These are phyloP conservation scores for Fragaria nilgerrensis DNA, from an alignment of 306 rosid genomes.

Conservation along the genomic window DNA sequence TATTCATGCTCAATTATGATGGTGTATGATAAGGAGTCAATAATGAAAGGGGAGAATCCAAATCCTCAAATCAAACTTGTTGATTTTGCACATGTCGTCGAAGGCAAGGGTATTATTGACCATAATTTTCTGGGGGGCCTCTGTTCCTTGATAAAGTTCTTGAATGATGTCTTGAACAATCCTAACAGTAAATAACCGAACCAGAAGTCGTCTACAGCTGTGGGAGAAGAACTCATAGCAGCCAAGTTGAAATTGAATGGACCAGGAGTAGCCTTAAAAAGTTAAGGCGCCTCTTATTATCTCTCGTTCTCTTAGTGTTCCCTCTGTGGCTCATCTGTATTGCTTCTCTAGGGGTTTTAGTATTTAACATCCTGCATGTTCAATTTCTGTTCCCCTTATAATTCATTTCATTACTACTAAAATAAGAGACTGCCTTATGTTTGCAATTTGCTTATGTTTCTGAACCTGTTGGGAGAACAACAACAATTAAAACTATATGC, in stretches of 20 bases:
- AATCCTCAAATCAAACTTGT: slow-evolving; percentile 53
- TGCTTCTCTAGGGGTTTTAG: not conserved
- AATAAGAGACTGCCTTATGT: not conserved
- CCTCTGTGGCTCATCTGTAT: not conserved
- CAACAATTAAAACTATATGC: not conserved
- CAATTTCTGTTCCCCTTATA: not conserved
- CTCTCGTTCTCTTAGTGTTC: not conserved
- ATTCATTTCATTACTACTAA: not conserved
- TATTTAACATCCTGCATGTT: not conserved
- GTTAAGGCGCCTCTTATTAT: not conserved
- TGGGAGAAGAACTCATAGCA: not conserved
- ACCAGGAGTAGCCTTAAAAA: not conserved
- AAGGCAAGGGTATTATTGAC: slow-evolving; percentile 66
- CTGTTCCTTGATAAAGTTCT: slow-evolving; percentile 71
- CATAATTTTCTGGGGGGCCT: slow-evolving; percentile 95
- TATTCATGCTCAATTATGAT: slow-evolving; percentile 64
- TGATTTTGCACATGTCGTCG: slow-evolving; percentile 76
- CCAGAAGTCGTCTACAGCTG: not conserved
- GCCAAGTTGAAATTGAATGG: not conserved
- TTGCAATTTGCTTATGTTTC: not conserved
- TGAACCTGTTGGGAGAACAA: not conserved
- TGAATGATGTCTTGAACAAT: slow-evolving; percentile 41
- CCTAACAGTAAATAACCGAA: slow-evolving; percentile 1
- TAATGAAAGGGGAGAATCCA: slow-evolving; percentile 27
- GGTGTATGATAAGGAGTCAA: slow-evolving; percentile 50